phyloP scores from a whole-genome alignment of 2,329 filamentous ascomycete genomes.

The Fulvia fulva region DNA sequence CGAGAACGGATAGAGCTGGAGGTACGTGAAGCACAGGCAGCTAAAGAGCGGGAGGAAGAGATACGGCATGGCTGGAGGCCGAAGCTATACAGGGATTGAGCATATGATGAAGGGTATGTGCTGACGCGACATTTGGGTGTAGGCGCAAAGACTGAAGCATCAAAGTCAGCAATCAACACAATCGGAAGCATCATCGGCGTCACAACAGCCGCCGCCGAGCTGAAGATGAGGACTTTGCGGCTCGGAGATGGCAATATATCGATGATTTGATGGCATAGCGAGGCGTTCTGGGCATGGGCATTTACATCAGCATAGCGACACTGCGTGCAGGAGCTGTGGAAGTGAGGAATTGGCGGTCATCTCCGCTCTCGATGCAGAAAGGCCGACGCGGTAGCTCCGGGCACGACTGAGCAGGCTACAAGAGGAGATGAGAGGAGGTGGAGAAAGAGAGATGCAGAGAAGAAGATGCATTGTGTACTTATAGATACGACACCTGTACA shows the following conservation, averaged over 20 bases:
- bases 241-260: constrained; percentile 6
- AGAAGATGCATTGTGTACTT: not conserved
- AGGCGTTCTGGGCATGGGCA: constrained; percentile 21
- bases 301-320: constrained; percentile 14
- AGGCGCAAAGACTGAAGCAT: constrained; percentile 29
- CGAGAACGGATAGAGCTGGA: constrained; percentile 90
- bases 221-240: constrained; percentile 2
- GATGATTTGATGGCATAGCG: constrained; percentile 26
- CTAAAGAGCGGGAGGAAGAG: constrained; percentile 71
- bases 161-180: constrained; percentile 10
- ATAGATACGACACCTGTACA: not conserved
- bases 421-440: not conserved
- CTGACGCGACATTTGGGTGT: constrained; percentile 20
- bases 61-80: constrained; percentile 85
- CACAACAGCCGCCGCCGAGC: constrained; percentile 12
- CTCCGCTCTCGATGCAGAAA: constrained; percentile 15
- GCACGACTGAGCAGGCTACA: not conserved
- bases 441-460: not conserved
- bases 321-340: not conserved
- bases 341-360: not conserved
- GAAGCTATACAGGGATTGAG: constrained; percentile 85
- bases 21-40: constrained; percentile 66
- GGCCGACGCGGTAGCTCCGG: not conserved
- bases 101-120: constrained; percentile 15
- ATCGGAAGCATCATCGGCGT: constrained; percentile 1